Conservation (phyloP, 495 filamentous ascomycete genomes). For the Lentithecium fluviatile region DNA sequence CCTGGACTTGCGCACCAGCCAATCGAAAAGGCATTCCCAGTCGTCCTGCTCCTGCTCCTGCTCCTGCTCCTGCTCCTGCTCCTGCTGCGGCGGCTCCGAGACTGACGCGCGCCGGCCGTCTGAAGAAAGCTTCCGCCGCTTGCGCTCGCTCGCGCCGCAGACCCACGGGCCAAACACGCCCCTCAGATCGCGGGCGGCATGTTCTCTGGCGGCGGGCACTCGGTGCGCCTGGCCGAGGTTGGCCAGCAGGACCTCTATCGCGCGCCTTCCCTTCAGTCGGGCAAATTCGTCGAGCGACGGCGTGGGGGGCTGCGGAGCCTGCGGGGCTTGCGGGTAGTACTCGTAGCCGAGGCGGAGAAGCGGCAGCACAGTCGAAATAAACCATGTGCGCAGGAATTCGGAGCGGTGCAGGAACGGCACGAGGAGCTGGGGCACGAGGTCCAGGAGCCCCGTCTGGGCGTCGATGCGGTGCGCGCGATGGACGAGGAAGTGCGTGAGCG, state of each 20-base stretch:
- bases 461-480: conserved; percentile 76
- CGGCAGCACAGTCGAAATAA: conserved; percentile 75
- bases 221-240: conserved; percentile 49
- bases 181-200: conserved; percentile 62
- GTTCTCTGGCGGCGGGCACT: conserved; percentile 37
- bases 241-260: conserved; percentile 66
- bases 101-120: conserved; percentile 12
- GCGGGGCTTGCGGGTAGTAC: conserved; percentile 68
- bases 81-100: conserved; percentile 18
- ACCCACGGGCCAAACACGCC: conserved; percentile 82
- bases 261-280: conserved; percentile 59
- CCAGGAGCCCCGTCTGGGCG: conserved; percentile 70
- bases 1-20: conserved; percentile 69
- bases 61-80: conserved; percentile 33
- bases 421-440: conserved; percentile 68
- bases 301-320: conserved; percentile 58
- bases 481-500: conserved; percentile 68
- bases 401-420: conserved; percentile 72
- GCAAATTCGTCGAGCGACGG: conserved; percentile 60
- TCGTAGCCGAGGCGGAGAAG: conserved; percentile 79
- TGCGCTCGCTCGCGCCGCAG: conserved; percentile 65
- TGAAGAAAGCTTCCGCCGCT: conserved; percentile 53
- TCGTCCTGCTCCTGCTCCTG: conserved; percentile 44
- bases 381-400: conserved; percentile 66
- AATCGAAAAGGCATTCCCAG: conserved; percentile 80